phyloP scores from a whole-genome alignment of 305 asterid genomes.

The Striga hermonthica region DNA sequence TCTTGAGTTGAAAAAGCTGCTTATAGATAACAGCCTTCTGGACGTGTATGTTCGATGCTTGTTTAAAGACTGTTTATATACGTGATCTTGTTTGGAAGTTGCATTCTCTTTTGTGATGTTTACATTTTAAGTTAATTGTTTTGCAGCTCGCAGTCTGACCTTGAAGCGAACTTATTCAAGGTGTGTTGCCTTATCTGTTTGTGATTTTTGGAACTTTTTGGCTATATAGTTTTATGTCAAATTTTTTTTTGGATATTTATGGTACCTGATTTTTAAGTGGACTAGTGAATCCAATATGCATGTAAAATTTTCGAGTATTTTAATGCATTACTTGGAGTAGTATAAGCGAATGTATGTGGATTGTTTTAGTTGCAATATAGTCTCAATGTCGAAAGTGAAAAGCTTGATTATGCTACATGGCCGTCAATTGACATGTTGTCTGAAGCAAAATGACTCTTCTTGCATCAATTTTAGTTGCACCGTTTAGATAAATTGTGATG shows the following conservation, averaged over 20 bases:
- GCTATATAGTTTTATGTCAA: neutral
- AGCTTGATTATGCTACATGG: too few relatives aligned
- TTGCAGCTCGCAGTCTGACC: conserved; percentile 81
- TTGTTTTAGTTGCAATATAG: conserved; percentile 18
- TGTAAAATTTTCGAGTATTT: neutral
- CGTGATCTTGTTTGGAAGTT: conserved; percentile 22
- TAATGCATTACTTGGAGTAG: neutral
- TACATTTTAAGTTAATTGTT: conserved; percentile 24
- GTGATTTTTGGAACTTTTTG: conserved; percentile 9
- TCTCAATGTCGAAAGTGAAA: neutral
- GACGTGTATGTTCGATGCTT: conserved; percentile 71
- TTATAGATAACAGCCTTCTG: conserved; percentile 91
- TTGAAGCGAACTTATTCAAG: conserved; percentile 86
- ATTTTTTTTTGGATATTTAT: conserved; percentile 12
- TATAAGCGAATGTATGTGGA: neutral
- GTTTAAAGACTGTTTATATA: conserved; percentile 16
- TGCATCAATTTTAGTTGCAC: too few relatives aligned
- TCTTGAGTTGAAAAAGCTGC: conserved; percentile 91
- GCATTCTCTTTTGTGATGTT: conserved; percentile 20
- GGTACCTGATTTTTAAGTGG: conserved; percentile 3
- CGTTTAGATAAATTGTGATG: too few relatives aligned
- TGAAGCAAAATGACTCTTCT: too few relatives aligned
- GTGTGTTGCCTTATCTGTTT: conserved; percentile 34
- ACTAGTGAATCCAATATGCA: conserved; percentile 3
- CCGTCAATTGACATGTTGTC: too few relatives aligned